These are phyloP conservation scores for Arabis alpina DNA, from an alignment of 345 rosid genomes.

Conservation along the genomic window DNA sequence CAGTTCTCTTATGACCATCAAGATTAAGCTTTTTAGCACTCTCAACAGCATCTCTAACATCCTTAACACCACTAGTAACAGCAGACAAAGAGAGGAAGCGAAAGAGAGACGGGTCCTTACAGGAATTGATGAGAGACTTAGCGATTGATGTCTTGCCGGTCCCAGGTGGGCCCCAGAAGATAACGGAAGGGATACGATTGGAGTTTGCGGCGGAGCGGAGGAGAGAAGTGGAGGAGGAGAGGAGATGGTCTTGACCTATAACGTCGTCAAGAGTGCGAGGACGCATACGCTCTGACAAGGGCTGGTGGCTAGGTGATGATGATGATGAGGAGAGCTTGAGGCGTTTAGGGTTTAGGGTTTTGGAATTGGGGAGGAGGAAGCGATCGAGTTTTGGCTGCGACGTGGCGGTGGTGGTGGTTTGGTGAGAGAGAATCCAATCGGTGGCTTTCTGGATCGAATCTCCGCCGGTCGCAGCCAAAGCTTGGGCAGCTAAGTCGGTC, in stretches of 20 bases:
- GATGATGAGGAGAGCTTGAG: not conserved
- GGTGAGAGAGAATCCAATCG: constrained; percentile 45
- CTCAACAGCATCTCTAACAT: constrained; percentile 74
- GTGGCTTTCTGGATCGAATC: constrained; percentile 41
- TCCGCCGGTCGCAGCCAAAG: constrained; percentile 43
- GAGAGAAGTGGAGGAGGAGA: constrained; percentile 54
- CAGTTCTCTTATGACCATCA: constrained; percentile 56
- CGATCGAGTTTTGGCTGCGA: constrained; percentile 42
- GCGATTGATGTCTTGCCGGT: constrained; percentile 89
- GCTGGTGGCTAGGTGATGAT: constrained; percentile 41
- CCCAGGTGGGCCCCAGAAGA: constrained; percentile 93
- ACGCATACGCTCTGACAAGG: constrained; percentile 82
- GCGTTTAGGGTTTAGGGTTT: constrained; percentile 36
- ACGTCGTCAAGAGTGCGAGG: constrained; percentile 73
- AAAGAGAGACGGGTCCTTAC: constrained; percentile 44
- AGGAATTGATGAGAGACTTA: constrained; percentile 62
- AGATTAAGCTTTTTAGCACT: constrained; percentile 58
- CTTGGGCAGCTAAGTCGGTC: constrained; percentile 39
- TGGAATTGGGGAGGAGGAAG: constrained; percentile 37
- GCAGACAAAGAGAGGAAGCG: constrained; percentile 72
- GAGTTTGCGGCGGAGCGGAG: constrained; percentile 62
- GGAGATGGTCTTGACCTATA: constrained; percentile 75
- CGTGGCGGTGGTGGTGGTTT: constrained; percentile 5
- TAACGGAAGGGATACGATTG: constrained; percentile 68
- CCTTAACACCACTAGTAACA: constrained; percentile 77